Evolutionary conservation across 345 rosid species (phyloP).

Genomic region (Gossypium mustelinum): DNA sequence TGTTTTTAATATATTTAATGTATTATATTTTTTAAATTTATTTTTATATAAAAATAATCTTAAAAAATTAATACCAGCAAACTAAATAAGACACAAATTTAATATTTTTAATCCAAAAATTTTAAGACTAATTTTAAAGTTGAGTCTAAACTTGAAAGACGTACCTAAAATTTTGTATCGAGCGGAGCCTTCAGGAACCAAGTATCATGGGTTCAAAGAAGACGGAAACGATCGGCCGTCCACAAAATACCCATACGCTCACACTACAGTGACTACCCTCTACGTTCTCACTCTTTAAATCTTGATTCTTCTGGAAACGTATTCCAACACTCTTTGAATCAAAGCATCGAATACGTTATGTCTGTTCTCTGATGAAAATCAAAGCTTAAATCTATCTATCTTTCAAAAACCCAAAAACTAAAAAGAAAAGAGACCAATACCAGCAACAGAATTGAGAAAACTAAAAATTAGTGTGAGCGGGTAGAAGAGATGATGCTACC

Average conservation of each 20-base stretch:
- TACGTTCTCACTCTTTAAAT: neutral
- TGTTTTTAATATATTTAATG: no score
- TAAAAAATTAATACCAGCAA: no score
- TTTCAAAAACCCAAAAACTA: neutral
- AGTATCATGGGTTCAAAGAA: no score
- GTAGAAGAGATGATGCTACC: constrained; percentile 46
- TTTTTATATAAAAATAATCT: no score
- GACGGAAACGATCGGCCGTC: no score
- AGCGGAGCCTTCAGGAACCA: no score
- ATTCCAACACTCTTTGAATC: constrained; percentile 5
- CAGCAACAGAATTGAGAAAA: neutral
- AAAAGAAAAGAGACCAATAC: neutral
- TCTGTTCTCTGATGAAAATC: neutral
- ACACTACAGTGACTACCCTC: neutral
- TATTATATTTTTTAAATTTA: no score
- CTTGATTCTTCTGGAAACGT: neutral
- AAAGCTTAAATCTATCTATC: neutral
- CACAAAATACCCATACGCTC: neutral
- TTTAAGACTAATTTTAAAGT: no score
- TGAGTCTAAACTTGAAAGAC: no score
- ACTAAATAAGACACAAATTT: no score
- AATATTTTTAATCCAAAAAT: no score
- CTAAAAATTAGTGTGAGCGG: constrained; percentile 7
- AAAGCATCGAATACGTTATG: constrained; percentile 12
- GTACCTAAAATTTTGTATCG: no score